Conservation (phyloP, 1,284 basidiomycete genomes). For the Fomitopsis schrenkii region DNA sequence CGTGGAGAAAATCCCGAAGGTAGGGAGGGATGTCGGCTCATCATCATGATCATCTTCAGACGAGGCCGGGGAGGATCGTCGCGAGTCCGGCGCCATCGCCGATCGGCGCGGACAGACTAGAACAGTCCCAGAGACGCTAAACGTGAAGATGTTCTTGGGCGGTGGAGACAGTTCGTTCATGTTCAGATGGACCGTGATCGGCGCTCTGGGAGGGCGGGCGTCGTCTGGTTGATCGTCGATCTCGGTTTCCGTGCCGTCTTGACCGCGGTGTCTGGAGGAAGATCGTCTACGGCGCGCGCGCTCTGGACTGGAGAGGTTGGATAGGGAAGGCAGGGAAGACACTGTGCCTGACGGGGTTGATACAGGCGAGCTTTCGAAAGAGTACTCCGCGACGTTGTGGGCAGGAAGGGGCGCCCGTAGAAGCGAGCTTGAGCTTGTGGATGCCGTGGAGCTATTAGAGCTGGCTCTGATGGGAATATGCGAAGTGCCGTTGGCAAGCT, state of each 20-base stretch:
- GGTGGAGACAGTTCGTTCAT: constrained; percentile 72
- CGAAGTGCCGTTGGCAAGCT: constrained; percentile 11
- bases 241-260: constrained; percentile 22
- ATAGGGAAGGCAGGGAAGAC: constrained; percentile 55
- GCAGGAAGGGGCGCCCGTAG: constrained; percentile 67
- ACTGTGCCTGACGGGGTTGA: constrained; percentile 46
- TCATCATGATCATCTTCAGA: constrained; percentile 34
- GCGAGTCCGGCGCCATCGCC: constrained; percentile 17
- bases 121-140: constrained; percentile 61
- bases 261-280: constrained; percentile 23
- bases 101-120: constrained; percentile 47
- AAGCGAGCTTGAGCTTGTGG: constrained; percentile 41
- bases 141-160: constrained; percentile 56
- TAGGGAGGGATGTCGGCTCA: constrained; percentile 53
- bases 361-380: constrained; percentile 52
- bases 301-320: constrained; percentile 35
- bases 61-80: constrained; percentile 13
- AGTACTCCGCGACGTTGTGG: constrained; percentile 61
- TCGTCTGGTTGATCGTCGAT: constrained; percentile 13
- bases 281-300: constrained; percentile 24
- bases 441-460: constrained; percentile 36
- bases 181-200: constrained; percentile 69
- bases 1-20: constrained; percentile 63
- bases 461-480: constrained; percentile 26
- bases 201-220: constrained; percentile 42